phyloP scores from a whole-genome alignment of 768 basidiomycete species.

The Russula lepida region DNA sequence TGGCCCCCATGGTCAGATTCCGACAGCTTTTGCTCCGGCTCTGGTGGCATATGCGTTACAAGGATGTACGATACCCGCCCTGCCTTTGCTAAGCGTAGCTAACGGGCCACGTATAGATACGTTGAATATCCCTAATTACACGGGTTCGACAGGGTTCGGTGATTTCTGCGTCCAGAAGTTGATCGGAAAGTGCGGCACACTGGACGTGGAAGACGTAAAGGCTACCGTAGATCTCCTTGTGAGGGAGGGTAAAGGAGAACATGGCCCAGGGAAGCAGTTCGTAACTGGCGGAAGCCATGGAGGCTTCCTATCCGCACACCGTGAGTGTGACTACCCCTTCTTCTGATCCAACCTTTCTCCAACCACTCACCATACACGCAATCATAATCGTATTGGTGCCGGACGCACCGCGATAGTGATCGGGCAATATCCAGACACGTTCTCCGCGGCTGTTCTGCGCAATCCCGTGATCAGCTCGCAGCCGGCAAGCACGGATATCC shows the following conservation, averaged over 20 bases:
- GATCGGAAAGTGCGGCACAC: slow-evolving; percentile 26
- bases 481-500: slow-evolving; percentile 28
- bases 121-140: slow-evolving; percentile 28
- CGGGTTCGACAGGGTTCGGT: slow-evolving; percentile 30
- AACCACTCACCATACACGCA: not conserved
- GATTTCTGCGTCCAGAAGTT: slow-evolving; percentile 26
- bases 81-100: not conserved
- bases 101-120: slow-evolving; percentile 19
- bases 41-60: slow-evolving; percentile 19
- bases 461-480: slow-evolving; percentile 30
- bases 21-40: slow-evolving; percentile 20
- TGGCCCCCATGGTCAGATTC: slow-evolving; percentile 26
- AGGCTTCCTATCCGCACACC: slow-evolving; percentile 25
- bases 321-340: slow-evolving; percentile 8
- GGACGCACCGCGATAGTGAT: slow-evolving; percentile 20
- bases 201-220: slow-evolving; percentile 29
- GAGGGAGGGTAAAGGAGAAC: slow-evolving; percentile 20
- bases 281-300: slow-evolving; percentile 29
- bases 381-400: too few species aligned
- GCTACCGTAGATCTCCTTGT: slow-evolving; percentile 25
- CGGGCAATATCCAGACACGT: slow-evolving; percentile 26
- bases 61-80: slow-evolving; percentile 21
- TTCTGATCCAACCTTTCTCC: not conserved
- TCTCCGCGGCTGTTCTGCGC: slow-evolving; percentile 27
- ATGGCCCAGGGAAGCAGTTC: slow-evolving; percentile 23